Evolutionary conservation across 345 rosid genomes (phyloP), one percentile per base, ranked within the genome.

Genomic region (Sonneratia alba): DNA sequence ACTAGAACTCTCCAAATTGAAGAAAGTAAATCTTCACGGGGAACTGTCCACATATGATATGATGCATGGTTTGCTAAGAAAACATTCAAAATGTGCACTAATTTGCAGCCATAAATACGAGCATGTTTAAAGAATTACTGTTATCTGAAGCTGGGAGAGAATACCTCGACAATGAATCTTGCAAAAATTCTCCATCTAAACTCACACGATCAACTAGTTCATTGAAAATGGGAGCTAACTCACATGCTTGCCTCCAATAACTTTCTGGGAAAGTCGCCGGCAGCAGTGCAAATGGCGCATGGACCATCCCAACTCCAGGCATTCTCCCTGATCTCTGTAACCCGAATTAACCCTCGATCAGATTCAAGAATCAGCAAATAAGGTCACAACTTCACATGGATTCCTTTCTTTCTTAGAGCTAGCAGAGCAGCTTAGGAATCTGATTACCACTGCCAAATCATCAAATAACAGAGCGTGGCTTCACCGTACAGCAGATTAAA

Each of bases 201-300:
- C 98, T 95, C 69, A 95, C 96, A 67, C 97, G 96, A 85, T 95
- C 99, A 38, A 90, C 81, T 47, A 95, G 90, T 72, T 95, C 92
- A 77, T 92, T 95, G 84, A 95, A 90, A 77, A 95, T 85, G 4
- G 97, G 98, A 63, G 97, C 92, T 75, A 92, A 82, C 55, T 90
- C 94, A 81, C 97, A 90, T 53, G 99, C 99, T 84, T 86, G 87
- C 56, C 82, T 85, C 87, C 89, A 95, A 6, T 86, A 81, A 69
- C 63, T 73, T 76, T 89, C 87, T 0, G 96, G 99, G 79, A 95
- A 95, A 71, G 83, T 63, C 51, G 72, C 69, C 11, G 99, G 99
- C 74, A 95, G 71, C 79, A 95, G 81, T 2, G 99, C 81, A 80
- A 95, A 76, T 4, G 98, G 99, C 36, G 97, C 96, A 75, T 95